These are phyloP conservation scores for Moniliella sp. DNA, from an alignment of 1,284 basidiomycete species.

Conservation along the genomic window DNA sequence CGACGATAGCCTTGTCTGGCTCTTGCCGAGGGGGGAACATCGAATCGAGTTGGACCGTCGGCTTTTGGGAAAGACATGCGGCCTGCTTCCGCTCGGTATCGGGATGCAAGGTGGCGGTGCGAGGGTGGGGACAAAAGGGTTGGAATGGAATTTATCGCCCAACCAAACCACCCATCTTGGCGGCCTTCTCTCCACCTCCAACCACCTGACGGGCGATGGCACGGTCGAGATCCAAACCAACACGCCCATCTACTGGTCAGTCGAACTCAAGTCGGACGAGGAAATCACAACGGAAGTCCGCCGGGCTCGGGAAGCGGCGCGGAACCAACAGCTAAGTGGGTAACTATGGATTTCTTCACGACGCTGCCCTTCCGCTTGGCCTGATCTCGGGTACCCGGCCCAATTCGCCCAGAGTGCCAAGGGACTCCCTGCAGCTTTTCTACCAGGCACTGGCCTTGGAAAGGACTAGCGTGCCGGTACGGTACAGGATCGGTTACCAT, in stretches of 20 bases:
- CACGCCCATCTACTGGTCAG: slow-evolving; percentile 69
- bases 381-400: too few relatives aligned
- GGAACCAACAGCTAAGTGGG: too few relatives aligned
- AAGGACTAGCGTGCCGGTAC: too few relatives aligned
- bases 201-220: slow-evolving; percentile 43
- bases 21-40: slow-evolving; percentile 64
- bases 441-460: too few relatives aligned
- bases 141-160: slow-evolving; percentile 86
- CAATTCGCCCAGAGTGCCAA: too few relatives aligned
- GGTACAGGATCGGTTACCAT: too few relatives aligned
- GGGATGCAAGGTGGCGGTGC: slow-evolving; percentile 35
- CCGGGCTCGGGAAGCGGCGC: too few relatives aligned
- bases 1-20: slow-evolving; percentile 70
- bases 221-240: slow-evolving; percentile 57
- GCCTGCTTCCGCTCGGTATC: slow-evolving; percentile 73
- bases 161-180: slow-evolving; percentile 19
- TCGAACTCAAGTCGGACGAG: slow-evolving; percentile 37
- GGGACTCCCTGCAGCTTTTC: too few relatives aligned
- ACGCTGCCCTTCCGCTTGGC: too few relatives aligned
- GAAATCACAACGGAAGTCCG: not conserved
- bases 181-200: slow-evolving; percentile 57
- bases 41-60: slow-evolving; percentile 50
- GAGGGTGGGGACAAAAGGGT: slow-evolving; percentile 56
- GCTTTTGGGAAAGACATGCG: slow-evolving; percentile 65
- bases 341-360: too few relatives aligned